Conservation (phyloP, 495 filamentous ascomycete species). For the Hypoxylon intermedium region DNA sequence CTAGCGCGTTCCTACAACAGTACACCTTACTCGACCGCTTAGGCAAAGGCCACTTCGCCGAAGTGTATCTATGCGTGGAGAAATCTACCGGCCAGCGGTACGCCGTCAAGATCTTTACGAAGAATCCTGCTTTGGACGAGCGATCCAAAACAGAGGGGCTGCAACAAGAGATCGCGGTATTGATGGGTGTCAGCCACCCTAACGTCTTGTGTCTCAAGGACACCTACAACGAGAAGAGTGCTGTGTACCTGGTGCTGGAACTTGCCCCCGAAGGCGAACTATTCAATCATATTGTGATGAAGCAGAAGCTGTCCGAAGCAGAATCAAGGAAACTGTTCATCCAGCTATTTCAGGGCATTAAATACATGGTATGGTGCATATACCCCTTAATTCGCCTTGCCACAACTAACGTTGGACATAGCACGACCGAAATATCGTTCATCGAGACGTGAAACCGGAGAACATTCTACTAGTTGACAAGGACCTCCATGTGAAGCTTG, state of each 20-base stretch:
- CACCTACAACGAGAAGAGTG: conserved; percentile 89
- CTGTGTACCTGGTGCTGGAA: conserved; percentile 91
- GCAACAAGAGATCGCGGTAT: conserved; percentile 92
- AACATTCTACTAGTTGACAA: conserved; percentile 92
- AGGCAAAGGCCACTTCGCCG: conserved; percentile 96
- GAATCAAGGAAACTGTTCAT: conserved; percentile 86
- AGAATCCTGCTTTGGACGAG: conserved; percentile 77
- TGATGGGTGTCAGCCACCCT: conserved; percentile 97
- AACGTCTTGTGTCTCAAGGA: conserved; percentile 94
- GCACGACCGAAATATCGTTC: conserved; percentile 97
- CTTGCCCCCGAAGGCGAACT: conserved; percentile 91
- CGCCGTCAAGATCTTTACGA: conserved; percentile 95
- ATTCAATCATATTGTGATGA: conserved; percentile 91
- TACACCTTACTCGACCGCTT: conserved; percentile 85
- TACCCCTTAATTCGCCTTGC: neutral
- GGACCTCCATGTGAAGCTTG: conserved; percentile 85
- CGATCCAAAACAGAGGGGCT: conserved; percentile 81
- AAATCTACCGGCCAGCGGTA: conserved; percentile 80
- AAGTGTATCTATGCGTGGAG: conserved; percentile 90
- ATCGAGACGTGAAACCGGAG: conserved; percentile 98
- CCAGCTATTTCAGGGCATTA: conserved; percentile 91
- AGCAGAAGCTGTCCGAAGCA: conserved; percentile 82
- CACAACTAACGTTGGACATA: conserved; percentile 56
- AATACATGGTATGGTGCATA: conserved; percentile 79
- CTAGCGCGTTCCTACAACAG: conserved; percentile 82